Conservation (phyloP, 495 filamentous ascomycete genomes). For the Lophium mytilinum region DNA sequence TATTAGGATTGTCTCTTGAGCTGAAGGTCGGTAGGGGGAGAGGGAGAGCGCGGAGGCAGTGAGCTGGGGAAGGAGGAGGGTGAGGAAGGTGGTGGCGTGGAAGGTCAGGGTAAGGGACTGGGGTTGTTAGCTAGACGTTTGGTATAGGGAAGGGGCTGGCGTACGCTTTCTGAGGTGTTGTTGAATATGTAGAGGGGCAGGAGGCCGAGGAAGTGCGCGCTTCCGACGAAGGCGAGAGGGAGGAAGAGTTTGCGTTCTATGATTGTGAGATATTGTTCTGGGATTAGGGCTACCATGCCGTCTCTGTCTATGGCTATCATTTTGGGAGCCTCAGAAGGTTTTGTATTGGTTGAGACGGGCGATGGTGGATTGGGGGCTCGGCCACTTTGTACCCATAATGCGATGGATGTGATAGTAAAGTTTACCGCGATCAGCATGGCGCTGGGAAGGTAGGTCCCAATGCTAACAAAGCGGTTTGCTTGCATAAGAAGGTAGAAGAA, state of each 20-base stretch:
- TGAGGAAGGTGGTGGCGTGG: constrained; percentile 48
- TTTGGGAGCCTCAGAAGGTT: constrained; percentile 7
- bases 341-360: constrained; percentile 6
- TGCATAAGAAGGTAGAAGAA: constrained; percentile 97
- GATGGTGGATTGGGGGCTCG: constrained; percentile 25
- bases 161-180: constrained; percentile 56
- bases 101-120: constrained; percentile 46
- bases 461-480: constrained; percentile 86
- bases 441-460: constrained; percentile 92
- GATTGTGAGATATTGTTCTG: constrained; percentile 25
- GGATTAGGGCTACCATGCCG: constrained; percentile 31
- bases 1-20: constrained; percentile 66
- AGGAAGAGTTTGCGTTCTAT: constrained; percentile 69
- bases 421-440: constrained; percentile 92
- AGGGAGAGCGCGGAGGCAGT: constrained; percentile 46
- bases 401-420: constrained; percentile 92
- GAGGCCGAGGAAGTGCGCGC: constrained; percentile 67
- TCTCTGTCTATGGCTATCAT: constrained; percentile 29
- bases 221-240: constrained; percentile 63
- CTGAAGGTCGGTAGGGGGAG: constrained; percentile 43
- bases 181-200: constrained; percentile 86
- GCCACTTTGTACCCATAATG: constrained; percentile 83
- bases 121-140: not conserved
- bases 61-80: constrained; percentile 49
- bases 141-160: constrained; percentile 20